Base-by-base conservation (phyloP, 257 asterid genomes). In the Solanum medicagineum region DNA sequence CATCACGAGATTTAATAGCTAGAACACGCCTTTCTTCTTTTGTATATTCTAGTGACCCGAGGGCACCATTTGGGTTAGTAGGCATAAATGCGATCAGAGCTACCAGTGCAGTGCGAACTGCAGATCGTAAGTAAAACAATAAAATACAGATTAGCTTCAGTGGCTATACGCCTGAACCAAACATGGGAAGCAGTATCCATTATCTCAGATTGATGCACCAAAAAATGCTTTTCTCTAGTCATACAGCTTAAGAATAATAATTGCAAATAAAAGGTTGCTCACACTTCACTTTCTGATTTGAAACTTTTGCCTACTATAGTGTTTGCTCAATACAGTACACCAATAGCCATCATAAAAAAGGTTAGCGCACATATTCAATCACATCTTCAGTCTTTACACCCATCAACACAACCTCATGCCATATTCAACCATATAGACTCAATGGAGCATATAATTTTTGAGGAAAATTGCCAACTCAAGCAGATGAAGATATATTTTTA, bases 71-170 rank as follows among this genome's bases (percentile, higher is more conserved):
- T 80, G 99, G 97, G 86, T 88, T 91, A 86, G 97, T 94, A 56
- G 99, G 99, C 99, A 94, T 95, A 80, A 95, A 95, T 36, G 99
- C 99, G 20, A 95, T 95, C 83, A 94, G 89, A 40, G 99, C 99
- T 26, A 92, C 93, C 93, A 95, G 88, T 17, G 99, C 99, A 80
- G 99, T 95, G 88, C 98, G 94, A 85, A 95, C 99, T 94, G 94
- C 89, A 87, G 83, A 84, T 10, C 66, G 68, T 8, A 79, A 45
- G 81, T 15, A 79, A 40, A 71, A 55, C 29, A 56, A 40, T 19
- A 26, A 26, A 74, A 74, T 13, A 10, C 83, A 9, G 10, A 26
- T 77, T 26, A 77, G 65, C 10, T 51, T 51, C 63, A 17, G 24
- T 15, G 15, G 62, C 24, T 74, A n/a, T 74, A 42, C 8, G 19